Base-by-base conservation (phyloP, 495 filamentous ascomycete species). In the Friedmanniomyces simplex region DNA sequence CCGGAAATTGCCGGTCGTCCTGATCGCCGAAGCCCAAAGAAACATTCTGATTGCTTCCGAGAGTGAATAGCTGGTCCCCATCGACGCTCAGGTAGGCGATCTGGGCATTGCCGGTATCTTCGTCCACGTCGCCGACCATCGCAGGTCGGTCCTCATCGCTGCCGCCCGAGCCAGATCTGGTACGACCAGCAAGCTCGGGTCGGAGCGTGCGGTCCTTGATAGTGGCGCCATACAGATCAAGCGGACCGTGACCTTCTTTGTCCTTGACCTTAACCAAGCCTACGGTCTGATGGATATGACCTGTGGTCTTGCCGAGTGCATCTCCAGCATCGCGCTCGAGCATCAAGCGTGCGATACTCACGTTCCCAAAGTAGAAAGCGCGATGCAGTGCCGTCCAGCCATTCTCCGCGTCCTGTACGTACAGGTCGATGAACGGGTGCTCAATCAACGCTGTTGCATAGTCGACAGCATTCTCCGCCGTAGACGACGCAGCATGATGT, bases 311-410 rank as follows among this genome's bases (percentile, higher is more conserved):
- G 20, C 56, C 60, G 0, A 78, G 78, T 45, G 82, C 74, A 62
- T 91, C 85, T 41, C 75, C 77, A 30, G 77, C 74, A 67, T 95
- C 91, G 34, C 85, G 82, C 45, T 81, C 77, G 59, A 98, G 79
- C 43, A 97, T 80, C 13, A 83, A 77, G 48, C 86, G 79, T 0
- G 94, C 91, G 57, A 95, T 83, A 13, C 88, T 84, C 50, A 90
- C 83, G 67, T 96, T 97, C 20, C 94, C 94, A 63, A 86, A 84
- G 65, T 97, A 98, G 49, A 98, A 75, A 11, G 94, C 89, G 63
- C 93, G 82, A 64, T 98, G 93, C 45, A 98, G 74, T 20, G 90
- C 83, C 51, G 94, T 97, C 93, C 93, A 98, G 21, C 91, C 94
- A 69, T 85, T 96, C 69, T 98, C 93, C 41, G 77, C 74, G 69